These are phyloP conservation scores for Tinospora cordifolia DNA, from an alignment of 164 flowering plant genomes.

Conservation along the genomic window DNA sequence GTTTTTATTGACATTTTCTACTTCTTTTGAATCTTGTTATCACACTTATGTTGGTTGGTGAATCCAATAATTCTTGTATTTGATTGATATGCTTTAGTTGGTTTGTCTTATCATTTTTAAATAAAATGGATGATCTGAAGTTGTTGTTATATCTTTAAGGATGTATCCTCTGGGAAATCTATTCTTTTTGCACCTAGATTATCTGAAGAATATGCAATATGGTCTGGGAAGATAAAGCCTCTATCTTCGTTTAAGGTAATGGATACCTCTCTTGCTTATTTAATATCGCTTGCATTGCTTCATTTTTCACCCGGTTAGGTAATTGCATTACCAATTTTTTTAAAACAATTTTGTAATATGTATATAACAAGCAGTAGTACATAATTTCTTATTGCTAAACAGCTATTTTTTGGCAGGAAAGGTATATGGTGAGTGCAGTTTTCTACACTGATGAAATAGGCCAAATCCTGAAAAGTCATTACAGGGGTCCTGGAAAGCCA, in stretches of 20 bases:
- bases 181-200: constrained; percentile 12
- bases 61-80: neutral
- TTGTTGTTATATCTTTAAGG: constrained; percentile 1
- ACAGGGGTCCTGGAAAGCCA: constrained; percentile 10
- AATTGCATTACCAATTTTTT: too few species aligned
- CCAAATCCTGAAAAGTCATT: constrained; percentile 8
- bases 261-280: neutral
- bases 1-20: neutral
- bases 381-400: neutral
- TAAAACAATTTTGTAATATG: too few species aligned
- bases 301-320: neutral
- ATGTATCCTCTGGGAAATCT: constrained; percentile 10
- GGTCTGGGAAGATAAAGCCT: constrained; percentile 12
- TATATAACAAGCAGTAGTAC: neutral
- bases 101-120: neutral
- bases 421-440: constrained; percentile 8
- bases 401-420: constrained; percentile 4
- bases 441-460: constrained; percentile 6
- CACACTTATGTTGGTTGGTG: neutral
- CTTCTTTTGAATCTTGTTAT: neutral
- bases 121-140: neutral
- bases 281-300: neutral
- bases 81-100: neutral
- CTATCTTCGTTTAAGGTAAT: constrained; percentile 13
- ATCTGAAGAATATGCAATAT: constrained; percentile 7